Evolutionary conservation across 768 basidiomycete genomes (phyloP).

Genomic region (Scleroderma citrinum): DNA sequence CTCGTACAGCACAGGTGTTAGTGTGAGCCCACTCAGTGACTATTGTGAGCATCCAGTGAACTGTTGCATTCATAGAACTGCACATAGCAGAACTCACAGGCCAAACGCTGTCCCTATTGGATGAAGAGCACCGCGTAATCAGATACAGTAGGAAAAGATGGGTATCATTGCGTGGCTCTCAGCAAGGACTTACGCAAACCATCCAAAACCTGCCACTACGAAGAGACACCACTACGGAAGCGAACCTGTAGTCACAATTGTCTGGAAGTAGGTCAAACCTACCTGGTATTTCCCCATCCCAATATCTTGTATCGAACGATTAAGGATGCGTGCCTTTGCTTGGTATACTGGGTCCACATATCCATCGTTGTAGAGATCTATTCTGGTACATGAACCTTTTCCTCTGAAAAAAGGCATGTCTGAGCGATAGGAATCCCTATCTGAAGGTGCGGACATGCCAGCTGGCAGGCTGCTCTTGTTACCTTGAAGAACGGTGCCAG

Average conservation of each 20-base stretch:
- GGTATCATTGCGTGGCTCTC: too few species aligned
- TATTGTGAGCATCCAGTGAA: slow-evolving; percentile 8
- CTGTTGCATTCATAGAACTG: neutral
- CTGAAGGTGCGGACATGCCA: neutral
- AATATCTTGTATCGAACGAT: slow-evolving; percentile 44
- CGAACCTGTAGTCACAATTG: neutral
- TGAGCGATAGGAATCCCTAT: neutral
- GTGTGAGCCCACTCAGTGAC: slow-evolving; percentile 39
- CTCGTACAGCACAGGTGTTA: slow-evolving; percentile 43
- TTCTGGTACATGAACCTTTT: neutral
- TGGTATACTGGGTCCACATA: slow-evolving; percentile 42
- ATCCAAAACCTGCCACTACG: slow-evolving; percentile 36
- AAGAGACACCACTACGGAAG: slow-evolving; percentile 33
- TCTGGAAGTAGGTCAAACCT: slow-evolving; percentile 1
- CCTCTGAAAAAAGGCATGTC: neutral
- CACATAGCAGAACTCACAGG: slow-evolving; percentile 22
- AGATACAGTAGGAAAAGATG: neutral
- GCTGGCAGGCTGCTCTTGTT: too few species aligned
- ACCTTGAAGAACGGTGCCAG: too few species aligned
- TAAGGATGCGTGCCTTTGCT: slow-evolving; percentile 44
- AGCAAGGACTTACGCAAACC: slow-evolving; percentile 31
- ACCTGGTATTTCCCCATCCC: slow-evolving; percentile 57
- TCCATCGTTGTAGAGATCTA: slow-evolving; percentile 30
- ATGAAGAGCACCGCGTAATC: neutral
- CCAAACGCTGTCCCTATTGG: slow-evolving; percentile 32